Percentiles rank a stretch among this genome's conserved stretches.
Conservation (phyloP, 768 basidiomycete species). For the Rhodosporidiobolus sp. region DNA sequence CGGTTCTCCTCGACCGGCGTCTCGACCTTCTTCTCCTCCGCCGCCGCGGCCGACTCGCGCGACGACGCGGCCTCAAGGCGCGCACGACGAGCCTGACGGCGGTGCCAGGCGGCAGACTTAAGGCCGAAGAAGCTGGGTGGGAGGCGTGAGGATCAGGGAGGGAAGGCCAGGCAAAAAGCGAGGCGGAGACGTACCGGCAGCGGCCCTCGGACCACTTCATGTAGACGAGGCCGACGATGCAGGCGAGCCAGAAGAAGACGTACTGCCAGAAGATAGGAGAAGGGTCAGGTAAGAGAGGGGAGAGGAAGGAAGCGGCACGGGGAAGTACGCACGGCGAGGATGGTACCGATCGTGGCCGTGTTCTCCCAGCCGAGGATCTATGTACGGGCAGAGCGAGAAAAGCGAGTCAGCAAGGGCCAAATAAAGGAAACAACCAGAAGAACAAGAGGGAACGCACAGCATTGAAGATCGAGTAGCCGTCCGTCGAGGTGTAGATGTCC, state of each 20-base stretch:
- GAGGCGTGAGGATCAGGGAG: too few species aligned
- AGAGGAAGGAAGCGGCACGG: background rate
- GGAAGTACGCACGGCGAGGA: conserved; percentile 54
- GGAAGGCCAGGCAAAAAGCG: too few species aligned
- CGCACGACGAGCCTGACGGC: conserved; percentile 12
- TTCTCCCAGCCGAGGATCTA: background rate
- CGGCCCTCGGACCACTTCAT: conserved; percentile 54
- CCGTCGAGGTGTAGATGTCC: conserved; percentile 53
- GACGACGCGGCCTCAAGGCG: background rate
- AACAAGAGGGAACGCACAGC: background rate
- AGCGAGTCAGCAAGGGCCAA: background rate
- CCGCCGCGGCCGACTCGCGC: too few species aligned
- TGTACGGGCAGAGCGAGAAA: too few species aligned
- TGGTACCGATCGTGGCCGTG: conserved; percentile 60
- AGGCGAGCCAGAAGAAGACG: conserved; percentile 87
- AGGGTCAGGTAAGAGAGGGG: background rate
- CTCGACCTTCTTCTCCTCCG: conserved; percentile 22
- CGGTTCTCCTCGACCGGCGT: conserved; percentile 23
- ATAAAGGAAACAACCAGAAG: too few species aligned
- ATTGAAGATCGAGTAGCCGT: conserved; percentile 76
- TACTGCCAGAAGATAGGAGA: conserved; percentile 51
- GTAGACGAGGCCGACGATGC: conserved; percentile 63
- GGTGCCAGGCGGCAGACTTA: conserved; percentile 16
- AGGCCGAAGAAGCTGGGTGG: conserved; percentile 24
- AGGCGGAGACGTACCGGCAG: too few species aligned